A percentile compares a stretch with the other conserved stretches of the same genome.
phyloP scores from a whole-genome alignment of 148 eudicot species.

The Pharnaceum exiguum region DNA sequence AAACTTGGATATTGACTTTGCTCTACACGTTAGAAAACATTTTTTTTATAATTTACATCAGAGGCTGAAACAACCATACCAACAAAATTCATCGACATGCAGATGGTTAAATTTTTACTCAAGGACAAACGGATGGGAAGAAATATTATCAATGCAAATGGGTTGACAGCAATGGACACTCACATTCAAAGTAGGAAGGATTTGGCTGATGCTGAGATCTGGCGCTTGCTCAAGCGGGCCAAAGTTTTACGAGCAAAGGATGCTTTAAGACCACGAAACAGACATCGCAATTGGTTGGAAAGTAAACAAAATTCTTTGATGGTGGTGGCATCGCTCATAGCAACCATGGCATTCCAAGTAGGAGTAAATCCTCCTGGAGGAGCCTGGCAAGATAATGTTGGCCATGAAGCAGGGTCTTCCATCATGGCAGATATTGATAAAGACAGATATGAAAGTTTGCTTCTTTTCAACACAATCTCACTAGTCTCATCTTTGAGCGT shows the following conservation, averaged over 20 bases:
- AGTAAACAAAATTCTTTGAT: constrained; percentile 16
- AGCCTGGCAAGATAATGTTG: constrained; percentile 18
- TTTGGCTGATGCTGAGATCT: background rate
- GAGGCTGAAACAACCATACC: too few relatives aligned
- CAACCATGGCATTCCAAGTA: constrained; percentile 32
- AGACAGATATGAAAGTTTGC: background rate
- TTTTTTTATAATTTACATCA: too few relatives aligned
- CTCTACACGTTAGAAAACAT: too few relatives aligned
- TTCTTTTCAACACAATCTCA: constrained; percentile 6
- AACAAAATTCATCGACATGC: background rate
- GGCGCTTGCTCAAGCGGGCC: background rate
- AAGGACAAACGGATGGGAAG: constrained; percentile 5
- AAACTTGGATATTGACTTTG: too few relatives aligned
- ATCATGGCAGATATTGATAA: background rate
- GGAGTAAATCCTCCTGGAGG: constrained; percentile 37
- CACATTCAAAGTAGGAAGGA: background rate
- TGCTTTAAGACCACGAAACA: background rate
- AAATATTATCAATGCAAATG: constrained; percentile 12
- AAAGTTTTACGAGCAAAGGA: background rate
- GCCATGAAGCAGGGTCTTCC: constrained; percentile 17
- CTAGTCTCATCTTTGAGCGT: constrained; percentile 18
- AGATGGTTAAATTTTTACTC: constrained; percentile 2
- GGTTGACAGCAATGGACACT: constrained; percentile 19
- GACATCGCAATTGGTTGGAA: constrained; percentile 3
- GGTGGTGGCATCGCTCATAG: constrained; percentile 34